A percentile compares a stretch with the other conserved stretches of the same genome.
These are phyloP conservation scores for Mucor irregularis DNA, from an alignment of 371 early-diverging fungal species.

Conservation along the genomic window DNA sequence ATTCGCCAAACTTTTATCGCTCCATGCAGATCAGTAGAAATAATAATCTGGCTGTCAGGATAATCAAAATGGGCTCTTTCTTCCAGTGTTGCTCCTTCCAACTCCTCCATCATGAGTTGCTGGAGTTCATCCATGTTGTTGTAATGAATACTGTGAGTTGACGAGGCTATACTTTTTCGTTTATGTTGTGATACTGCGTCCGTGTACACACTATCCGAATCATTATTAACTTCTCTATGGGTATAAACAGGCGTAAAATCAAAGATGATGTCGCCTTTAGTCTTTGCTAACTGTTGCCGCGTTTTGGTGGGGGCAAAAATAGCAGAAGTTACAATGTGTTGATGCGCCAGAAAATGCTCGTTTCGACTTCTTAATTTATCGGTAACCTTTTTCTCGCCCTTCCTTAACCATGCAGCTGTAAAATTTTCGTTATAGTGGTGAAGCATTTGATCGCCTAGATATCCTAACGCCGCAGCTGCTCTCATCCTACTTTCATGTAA, in stretches of 20 bases:
- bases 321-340: conserved; percentile 55
- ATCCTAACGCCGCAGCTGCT: conserved; percentile 26
- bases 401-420: conserved; percentile 26
- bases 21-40: conserved; percentile 65
- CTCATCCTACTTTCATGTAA: conserved; percentile 30
- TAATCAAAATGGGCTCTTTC: conserved; percentile 32
- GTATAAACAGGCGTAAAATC: conserved; percentile 35
- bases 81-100: conserved; percentile 26
- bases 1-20: conserved; percentile 67
- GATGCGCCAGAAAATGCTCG: conserved; percentile 51
- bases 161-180: conserved; percentile 1
- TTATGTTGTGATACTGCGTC: not conserved
- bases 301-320: conserved; percentile 66
- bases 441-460: conserved; percentile 23
- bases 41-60: conserved; percentile 62
- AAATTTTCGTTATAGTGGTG: conserved; percentile 8
- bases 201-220: not conserved
- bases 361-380: conserved; percentile 35
- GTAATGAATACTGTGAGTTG: not conserved
- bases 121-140: not conserved
- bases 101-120: conserved; percentile 5
- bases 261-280: conserved; percentile 50
- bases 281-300: conserved; percentile 50
- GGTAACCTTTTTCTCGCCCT: conserved; percentile 27
- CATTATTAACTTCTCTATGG: conserved; percentile 1